A percentile compares a stretch with the other conserved stretches of the same genome.
Evolutionary conservation across 495 filamentous ascomycete genomes (phyloP).

Genomic region (Tuber brumale): DNA sequence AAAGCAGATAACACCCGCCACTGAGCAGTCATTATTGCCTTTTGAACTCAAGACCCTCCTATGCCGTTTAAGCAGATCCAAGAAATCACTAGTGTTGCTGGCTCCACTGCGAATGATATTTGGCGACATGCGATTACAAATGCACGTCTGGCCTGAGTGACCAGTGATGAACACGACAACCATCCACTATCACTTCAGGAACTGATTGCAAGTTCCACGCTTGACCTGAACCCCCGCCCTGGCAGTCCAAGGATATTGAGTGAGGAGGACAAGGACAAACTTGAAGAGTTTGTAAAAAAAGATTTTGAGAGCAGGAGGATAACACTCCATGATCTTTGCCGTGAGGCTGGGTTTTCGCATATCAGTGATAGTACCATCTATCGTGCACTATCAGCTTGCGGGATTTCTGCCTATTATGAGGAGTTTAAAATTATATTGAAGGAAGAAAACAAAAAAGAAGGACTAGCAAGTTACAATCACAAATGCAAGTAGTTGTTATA

Average conservation of each 20-base stretch:
- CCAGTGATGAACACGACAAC: not conserved
- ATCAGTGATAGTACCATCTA: not conserved
- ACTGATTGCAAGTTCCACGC: not conserved
- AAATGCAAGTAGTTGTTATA: no score
- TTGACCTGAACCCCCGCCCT: not conserved
- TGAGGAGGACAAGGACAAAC: not conserved
- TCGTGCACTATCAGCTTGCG: not conserved
- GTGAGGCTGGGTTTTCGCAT: not conserved
- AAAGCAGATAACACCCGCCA: not conserved
- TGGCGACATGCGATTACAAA: not conserved
- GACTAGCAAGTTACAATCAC: not conserved
- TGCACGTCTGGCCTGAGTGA: not conserved
- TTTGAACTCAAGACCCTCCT: not conserved
- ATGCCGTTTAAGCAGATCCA: not conserved
- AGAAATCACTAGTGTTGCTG: not conserved
- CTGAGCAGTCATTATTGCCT: slow-evolving; percentile 2
- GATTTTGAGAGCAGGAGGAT: not conserved
- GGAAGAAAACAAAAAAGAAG: not conserved
- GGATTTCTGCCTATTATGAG: slow-evolving; percentile 2
- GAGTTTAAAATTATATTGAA: slow-evolving; percentile 7
- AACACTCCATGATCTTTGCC: not conserved
- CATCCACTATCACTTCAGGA: not conserved
- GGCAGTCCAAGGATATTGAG: not conserved
- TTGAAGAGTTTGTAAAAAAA: not conserved
- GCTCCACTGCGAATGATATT: slow-evolving; percentile 8